Evolutionary conservation across 495 filamentous ascomycete species (phyloP), one percentile per base, ranked within the genome.

Genomic region (Collariella sp.): DNA sequence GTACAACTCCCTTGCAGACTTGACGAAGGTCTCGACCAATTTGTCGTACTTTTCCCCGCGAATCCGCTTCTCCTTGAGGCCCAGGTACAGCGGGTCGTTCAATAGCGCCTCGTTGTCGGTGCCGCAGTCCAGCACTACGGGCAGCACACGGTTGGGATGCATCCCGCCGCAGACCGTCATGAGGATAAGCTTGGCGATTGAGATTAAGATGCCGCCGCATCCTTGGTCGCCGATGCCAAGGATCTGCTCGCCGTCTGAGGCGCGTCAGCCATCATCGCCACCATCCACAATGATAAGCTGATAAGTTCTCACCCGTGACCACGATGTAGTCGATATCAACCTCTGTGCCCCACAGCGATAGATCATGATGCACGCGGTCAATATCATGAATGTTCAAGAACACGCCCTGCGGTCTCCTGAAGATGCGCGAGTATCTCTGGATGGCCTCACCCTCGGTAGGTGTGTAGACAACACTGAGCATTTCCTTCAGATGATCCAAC

Each of bases 371-470:
- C 35, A 91, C 78, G 2, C 76, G 63, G 24, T 84, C 72, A 7
- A 70, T 51, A 47, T 83, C 76, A 16, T 78, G 67, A 50, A 85
- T 79, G 59, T 79, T 83, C n/a, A 85, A 64, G 39, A 75, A 81
- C 24, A 76, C 72, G 1, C 78, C 90, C 55, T 91, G 84, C 1
- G 89, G 88, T 52, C 75, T 76, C 38, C 90, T 71, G 61, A 95
- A 95, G 3, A 91, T 56, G 3, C 85, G 71, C 5, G 89, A 94
- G 64, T 86, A 95, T 61, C 90, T 86, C 67, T 86, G 77, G 52
- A 95, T 95, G 1, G 90, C 89, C n/a, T 94, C 88, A 3, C 87
- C 89, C 67, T 95, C 89, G 0, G 90, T 95, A 0, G 90, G 89
- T 0, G 89, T 95, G 64, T 95, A 95, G 29, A 95, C 88, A 11